Evolutionary conservation across 768 basidiomycete genomes (phyloP).

Genomic region (Naganishia onofrii): DNA sequence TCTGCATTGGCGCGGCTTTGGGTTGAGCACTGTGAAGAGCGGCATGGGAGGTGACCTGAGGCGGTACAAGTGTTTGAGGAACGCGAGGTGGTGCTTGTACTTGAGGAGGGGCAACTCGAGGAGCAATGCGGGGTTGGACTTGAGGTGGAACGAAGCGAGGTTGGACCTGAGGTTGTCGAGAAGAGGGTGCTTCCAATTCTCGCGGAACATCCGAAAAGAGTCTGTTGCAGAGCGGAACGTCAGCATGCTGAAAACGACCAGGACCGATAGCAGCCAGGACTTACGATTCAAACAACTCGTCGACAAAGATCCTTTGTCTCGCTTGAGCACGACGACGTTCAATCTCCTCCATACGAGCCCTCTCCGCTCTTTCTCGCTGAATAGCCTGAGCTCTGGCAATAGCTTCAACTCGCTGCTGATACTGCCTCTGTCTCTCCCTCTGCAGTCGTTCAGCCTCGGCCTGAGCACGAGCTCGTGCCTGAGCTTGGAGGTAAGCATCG

Average conservation of each 20-base stretch:
- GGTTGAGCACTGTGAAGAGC: background rate
- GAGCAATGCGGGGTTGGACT: background rate
- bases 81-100: background rate
- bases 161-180: background rate
- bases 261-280: background rate
- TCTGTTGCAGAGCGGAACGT: background rate
- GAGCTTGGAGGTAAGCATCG: conserved; percentile 5
- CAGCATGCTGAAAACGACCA: background rate
- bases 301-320: conserved; percentile 22
- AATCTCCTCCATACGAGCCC: conserved; percentile 3
- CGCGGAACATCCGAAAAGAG: conserved; percentile 4
- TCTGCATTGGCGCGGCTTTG: background rate
- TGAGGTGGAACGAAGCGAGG: conserved; percentile 5
- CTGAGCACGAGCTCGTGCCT: conserved; percentile 7
- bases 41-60: background rate
- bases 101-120: background rate
- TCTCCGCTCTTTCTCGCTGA: conserved; percentile 15
- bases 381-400: conserved; percentile 9
- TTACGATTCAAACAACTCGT: conserved; percentile 15
- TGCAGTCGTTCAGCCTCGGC: conserved; percentile 13
- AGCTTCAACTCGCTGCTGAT: background rate
- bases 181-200: background rate
- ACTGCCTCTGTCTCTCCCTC: conserved; percentile 13
- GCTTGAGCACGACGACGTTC: conserved; percentile 8
- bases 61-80: background rate